Evolutionary conservation across 1,139 yeast genomes (phyloP), one percentile per base, ranked within the genome.

Genomic region (Sugiyamaella paludigena): DNA sequence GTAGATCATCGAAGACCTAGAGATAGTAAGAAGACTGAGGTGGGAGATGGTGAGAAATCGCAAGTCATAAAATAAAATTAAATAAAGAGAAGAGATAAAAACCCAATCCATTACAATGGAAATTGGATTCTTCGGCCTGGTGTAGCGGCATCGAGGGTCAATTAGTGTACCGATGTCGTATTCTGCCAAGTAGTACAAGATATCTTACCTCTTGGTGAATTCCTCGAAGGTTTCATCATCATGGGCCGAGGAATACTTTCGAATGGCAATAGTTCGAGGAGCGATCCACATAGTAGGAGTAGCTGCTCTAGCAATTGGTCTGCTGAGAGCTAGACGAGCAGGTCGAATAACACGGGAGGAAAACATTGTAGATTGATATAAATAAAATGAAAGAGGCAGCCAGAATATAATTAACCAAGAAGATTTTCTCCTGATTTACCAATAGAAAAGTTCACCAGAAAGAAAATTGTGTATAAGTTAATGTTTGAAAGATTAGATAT

Each of bases 211-310:
- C 53, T 83, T 81, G 54, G 96, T 88, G 78, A 89, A 89, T 75
- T 91, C 97, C 73, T 89, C 97, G 61, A 87, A 89, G 53, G 95
- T 82, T 76, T 91, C 97, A 69, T 87, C 95, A 62, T 81, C 85
- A 67, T 83, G 87, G 57, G 78, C 84, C 53, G 74, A 77, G 52
- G 95, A 83, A 78, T 84, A 87, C 64, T 73, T 73, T 77, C 95
- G 83, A 55, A 77, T 16, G 44, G 44, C 49, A 65, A 59, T 49
- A 68, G 65, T 46, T 72, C 66, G 6, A 69, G 65, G 26, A 59
- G 51, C 57, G 47, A 33, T 16, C n/a, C 26, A 24, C 13, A 54
- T 46, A 36, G 45, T 42, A 39, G 47, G 47, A 33, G 53, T 47
- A 31, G 53, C 52, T 33, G 55, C 48, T 34, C 54, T 50, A 32